phyloP scores from a whole-genome alignment of 1,284 basidiomycete genomes.

The Sanghuangporus sanghuang region DNA sequence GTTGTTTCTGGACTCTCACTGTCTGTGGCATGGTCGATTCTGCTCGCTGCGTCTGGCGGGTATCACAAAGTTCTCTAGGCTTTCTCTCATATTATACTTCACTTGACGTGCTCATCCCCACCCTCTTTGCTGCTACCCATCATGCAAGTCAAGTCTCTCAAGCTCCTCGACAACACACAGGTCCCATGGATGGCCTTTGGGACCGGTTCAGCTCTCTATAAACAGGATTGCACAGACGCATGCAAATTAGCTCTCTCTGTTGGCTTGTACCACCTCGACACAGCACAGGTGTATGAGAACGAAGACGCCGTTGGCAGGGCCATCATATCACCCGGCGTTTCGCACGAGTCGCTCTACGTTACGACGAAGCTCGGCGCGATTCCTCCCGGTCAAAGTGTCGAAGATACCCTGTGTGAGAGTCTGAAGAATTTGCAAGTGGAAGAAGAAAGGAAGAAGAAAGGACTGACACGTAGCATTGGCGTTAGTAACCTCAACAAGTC shows the following conservation, averaged over 20 bases:
- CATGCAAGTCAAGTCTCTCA: not conserved
- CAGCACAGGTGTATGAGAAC: conserved; percentile 63
- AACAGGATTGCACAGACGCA: conserved; percentile 44
- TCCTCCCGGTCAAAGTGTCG: conserved; percentile 40
- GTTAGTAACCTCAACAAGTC: conserved; percentile 77
- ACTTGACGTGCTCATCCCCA: too few relatives aligned
- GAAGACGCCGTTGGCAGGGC: conserved; percentile 50
- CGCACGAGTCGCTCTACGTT: conserved; percentile 55
- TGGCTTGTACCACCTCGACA: conserved; percentile 68
- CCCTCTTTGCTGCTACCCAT: not conserved
- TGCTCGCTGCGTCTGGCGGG: too few relatives aligned
- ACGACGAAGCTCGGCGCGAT: conserved; percentile 55
- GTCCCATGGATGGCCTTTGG: conserved; percentile 49
- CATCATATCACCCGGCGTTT: conserved; percentile 43
- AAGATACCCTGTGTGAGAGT: conserved; percentile 46
- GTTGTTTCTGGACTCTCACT: too few relatives aligned
- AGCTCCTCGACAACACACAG: not conserved
- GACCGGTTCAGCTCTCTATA: conserved; percentile 57
- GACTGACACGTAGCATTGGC: conserved; percentile 76
- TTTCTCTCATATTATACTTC: too few relatives aligned
- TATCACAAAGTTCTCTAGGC: too few relatives aligned
- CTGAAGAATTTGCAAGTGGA: conserved; percentile 54
- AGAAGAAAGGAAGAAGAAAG: too few relatives aligned
- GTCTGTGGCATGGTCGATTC: too few relatives aligned
- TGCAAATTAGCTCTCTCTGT: conserved; percentile 51